Evolutionary conservation across 768 basidiomycete genomes (phyloP).

Genomic region (Calocybe indica): DNA sequence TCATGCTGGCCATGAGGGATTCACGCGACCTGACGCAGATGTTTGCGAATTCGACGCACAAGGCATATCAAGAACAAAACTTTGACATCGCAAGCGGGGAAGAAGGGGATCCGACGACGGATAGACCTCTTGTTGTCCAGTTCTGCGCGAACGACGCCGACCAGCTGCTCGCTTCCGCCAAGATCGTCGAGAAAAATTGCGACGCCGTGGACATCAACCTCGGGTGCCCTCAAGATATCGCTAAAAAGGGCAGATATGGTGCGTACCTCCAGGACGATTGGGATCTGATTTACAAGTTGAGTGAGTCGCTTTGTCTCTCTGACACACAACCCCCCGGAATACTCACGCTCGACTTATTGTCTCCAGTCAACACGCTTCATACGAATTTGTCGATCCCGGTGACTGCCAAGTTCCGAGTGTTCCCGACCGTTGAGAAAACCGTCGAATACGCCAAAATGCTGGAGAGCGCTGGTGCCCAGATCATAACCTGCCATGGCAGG

Average conservation of each 20-base stretch:
- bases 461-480: constrained; percentile 91
- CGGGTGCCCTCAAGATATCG: constrained; percentile 95
- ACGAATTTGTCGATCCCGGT: constrained; percentile 84
- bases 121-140: constrained; percentile 86
- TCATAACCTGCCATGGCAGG: constrained; percentile 90
- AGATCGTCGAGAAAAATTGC: constrained; percentile 67
- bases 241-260: constrained; percentile 81
- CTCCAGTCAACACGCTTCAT: constrained; percentile 80
- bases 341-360: neutral
- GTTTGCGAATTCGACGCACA: constrained; percentile 48
- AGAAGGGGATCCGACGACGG: constrained; percentile 69
- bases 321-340: too few species aligned
- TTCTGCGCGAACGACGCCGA: constrained; percentile 92
- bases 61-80: constrained; percentile 51
- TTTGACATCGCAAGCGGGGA: constrained; percentile 72
- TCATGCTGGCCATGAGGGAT: neutral
- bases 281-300: constrained; percentile 78
- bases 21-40: constrained; percentile 35
- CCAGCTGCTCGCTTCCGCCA: constrained; percentile 71
- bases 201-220: constrained; percentile 95
- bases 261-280: constrained; percentile 93
- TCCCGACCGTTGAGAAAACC: constrained; percentile 79
- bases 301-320: constrained; percentile 33
- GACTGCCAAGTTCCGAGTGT: constrained; percentile 94
- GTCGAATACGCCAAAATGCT: constrained; percentile 96